Base-by-base conservation (phyloP, 2,329 filamentous ascomycete genomes). In the Diaporthe destruens region DNA sequence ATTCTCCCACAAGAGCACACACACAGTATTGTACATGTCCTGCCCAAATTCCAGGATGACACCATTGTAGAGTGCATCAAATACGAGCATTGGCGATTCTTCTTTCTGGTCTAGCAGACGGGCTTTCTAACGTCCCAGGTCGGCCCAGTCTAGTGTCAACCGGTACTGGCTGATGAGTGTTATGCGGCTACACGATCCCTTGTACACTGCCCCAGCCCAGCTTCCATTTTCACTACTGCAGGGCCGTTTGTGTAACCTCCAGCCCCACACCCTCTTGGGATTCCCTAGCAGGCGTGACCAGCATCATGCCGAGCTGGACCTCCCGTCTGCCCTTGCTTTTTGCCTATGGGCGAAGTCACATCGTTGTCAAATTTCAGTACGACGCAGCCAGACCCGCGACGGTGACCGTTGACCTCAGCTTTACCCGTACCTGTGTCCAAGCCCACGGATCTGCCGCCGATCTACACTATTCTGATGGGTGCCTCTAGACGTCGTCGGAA, bases 31-130 rank as follows among this genome's bases (percentile, higher is more conserved):
- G 23, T n/a, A 32, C 39, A n/a, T n/a, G 23, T 14, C 29, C n/a
- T 39, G 39, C 29, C 12, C 39, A 32, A 29, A 12, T 47, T 16
- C 16, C 36, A 61, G 23, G 4, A 23, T 47, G 23, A 16, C 18
- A 32, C 16, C 57, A n/a, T 32, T 44, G n/a, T 29, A 16, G 23
- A 65, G 44, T 32, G 59, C 59, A 51, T 51, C 8, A 51, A 65
- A 65, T 39, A 65, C 61, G 61, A 36, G 61, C 29, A 51, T 65
- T 65, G 59, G 59, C 59, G 29, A 65, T 18, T 36, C 3, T 65
- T 4, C 11, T n/a, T 25, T 42, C 49, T 47, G 59, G 20, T 51
- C 59, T 65, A 23, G 44, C 18, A 49, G 42, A 23, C 9, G 2
- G 29, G 18, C 34, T 14, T 49, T 32, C 29, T 25, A 51, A 23